Evolutionary conservation across 306 rosid genomes (phyloP).

Genomic region (Parietaria judaica): DNA sequence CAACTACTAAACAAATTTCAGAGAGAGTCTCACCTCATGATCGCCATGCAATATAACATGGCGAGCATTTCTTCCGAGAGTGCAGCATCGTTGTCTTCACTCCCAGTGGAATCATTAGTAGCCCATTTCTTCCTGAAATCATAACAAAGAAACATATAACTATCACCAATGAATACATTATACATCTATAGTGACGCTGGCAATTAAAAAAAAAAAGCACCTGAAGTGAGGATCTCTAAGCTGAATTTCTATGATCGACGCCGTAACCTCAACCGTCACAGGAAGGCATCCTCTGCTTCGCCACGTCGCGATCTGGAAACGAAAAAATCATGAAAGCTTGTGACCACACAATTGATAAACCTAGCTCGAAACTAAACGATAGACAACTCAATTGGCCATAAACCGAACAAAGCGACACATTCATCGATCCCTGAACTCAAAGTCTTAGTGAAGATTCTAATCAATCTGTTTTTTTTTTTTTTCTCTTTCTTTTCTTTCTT

Average conservation of each 20-base stretch:
- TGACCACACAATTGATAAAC: not conserved
- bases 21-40: slow-evolving; percentile 44
- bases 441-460: not conserved
- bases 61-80: slow-evolving; percentile 69
- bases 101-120: slow-evolving; percentile 13
- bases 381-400: not conserved
- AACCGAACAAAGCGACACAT: not conserved
- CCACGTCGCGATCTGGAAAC: slow-evolving; percentile 66
- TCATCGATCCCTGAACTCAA: not conserved
- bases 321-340: not conserved
- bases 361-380: not conserved
- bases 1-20: not conserved
- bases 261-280: slow-evolving; percentile 55
- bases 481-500: not conserved
- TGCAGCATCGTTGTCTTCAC: slow-evolving; percentile 29
- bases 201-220: slow-evolving; percentile 28
- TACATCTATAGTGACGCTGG: not conserved
- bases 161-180: not conserved
- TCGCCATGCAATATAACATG: slow-evolving; percentile 72
- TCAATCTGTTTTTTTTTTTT: not conserved
- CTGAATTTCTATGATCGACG: slow-evolving; percentile 65
- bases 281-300: slow-evolving; percentile 83
- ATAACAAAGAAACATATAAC: not conserved
- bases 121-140: slow-evolving; percentile 21
- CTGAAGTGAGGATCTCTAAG: slow-evolving; percentile 50